These are phyloP conservation scores for Pseudogymnoascus destructans DNA, from an alignment of 2,329 filamentous ascomycete genomes.

Conservation along the genomic window DNA sequence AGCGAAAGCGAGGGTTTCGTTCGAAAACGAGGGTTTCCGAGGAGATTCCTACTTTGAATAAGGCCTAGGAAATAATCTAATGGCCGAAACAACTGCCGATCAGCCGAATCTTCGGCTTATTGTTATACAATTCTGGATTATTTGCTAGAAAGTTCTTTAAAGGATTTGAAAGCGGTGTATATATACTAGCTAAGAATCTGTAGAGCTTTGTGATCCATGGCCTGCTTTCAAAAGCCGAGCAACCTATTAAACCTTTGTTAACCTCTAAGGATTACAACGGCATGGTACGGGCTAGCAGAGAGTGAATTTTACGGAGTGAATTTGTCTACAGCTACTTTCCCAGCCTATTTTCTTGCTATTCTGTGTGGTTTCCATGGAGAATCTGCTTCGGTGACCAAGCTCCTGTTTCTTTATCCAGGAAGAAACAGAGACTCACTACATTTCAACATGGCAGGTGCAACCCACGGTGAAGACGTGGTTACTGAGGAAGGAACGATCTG, in stretches of 20 bases:
- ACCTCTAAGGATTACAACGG: too few relatives aligned
- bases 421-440: background rate
- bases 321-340: background rate
- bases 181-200: conserved; percentile 23
- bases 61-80: conserved; percentile 29
- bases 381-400: background rate
- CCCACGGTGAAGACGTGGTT: background rate
- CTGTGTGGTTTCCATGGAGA: background rate
- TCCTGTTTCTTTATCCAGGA: background rate
- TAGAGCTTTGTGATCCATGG: conserved; percentile 13
- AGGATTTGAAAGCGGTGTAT: background rate
- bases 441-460: background rate
- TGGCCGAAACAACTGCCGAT: conserved; percentile 34
- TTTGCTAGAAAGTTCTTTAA: background rate
- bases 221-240: conserved; percentile 15
- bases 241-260: conserved; percentile 9
- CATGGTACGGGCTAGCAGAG: background rate
- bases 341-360: background rate
- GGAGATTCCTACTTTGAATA: conserved; percentile 20
- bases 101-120: conserved; percentile 25
- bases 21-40: background rate
- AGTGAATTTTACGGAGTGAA: background rate
- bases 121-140: conserved; percentile 20
- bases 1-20: background rate
- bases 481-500: background rate